phyloP scores from a whole-genome alignment of 2,329 filamentous ascomycete genomes.

The Talaromyces albobiverticillius region DNA sequence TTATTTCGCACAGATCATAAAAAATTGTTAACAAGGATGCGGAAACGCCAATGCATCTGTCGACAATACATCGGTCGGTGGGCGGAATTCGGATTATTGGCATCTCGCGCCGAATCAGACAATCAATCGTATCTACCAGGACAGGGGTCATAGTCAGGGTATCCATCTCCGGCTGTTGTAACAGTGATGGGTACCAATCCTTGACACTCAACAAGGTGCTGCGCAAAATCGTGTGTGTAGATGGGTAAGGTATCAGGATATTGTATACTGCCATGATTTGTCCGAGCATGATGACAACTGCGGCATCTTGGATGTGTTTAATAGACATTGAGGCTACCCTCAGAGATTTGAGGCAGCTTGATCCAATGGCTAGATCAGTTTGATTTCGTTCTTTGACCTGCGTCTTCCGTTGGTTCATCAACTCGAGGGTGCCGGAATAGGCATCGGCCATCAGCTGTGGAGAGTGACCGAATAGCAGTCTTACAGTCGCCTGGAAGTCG shows the following conservation, averaged over 20 bases:
- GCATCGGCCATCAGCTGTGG: neutral
- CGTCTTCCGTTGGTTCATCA: neutral
- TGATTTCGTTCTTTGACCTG: neutral
- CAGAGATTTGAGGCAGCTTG: neutral
- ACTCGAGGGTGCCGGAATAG: neutral
- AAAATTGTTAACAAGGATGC: slow-evolving; percentile 29
- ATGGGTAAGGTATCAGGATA: slow-evolving; percentile 24
- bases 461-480: neutral
- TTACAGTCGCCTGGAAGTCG: neutral
- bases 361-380: neutral
- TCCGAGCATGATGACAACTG: slow-evolving; percentile 23
- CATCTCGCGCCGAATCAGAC: slow-evolving; percentile 27
- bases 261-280: slow-evolving; percentile 29
- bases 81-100: slow-evolving; percentile 26
- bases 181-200: slow-evolving; percentile 25
- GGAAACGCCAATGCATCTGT: slow-evolving; percentile 29
- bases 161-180: slow-evolving; percentile 25
- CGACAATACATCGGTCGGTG: slow-evolving; percentile 22
- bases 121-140: slow-evolving; percentile 31
- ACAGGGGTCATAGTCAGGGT: slow-evolving; percentile 27
- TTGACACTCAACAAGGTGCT: slow-evolving; percentile 27
- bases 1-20: slow-evolving; percentile 29
- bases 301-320: slow-evolving; percentile 17
- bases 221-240: slow-evolving; percentile 25
- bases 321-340: neutral